phyloP scores from a whole-genome alignment of 169 alveolate species.

The Eimeria acervulina region DNA sequence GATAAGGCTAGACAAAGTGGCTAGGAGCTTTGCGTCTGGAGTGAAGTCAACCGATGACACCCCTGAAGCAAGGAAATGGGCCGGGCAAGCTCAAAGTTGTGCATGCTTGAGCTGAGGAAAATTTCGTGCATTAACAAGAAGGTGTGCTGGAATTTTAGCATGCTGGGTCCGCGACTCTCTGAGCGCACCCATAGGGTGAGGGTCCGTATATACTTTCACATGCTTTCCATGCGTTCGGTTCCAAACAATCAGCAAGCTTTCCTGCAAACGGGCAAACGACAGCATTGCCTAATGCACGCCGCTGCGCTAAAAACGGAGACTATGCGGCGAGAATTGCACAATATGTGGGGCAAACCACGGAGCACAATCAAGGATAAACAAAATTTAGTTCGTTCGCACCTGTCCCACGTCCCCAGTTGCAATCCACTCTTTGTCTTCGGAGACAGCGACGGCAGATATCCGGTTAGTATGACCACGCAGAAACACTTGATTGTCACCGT shows the following conservation, averaged over 20 bases:
- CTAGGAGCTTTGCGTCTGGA: slow-evolving; percentile 77
- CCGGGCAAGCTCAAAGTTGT: background rate
- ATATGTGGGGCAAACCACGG: background rate
- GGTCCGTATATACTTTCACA: slow-evolving; percentile 90
- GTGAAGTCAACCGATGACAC: slow-evolving; percentile 89
- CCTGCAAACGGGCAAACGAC: slow-evolving; percentile 84
- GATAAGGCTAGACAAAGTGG: slow-evolving; percentile 76
- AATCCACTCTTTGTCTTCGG: slow-evolving; percentile 76
- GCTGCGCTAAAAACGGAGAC: background rate
- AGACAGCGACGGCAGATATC: slow-evolving; percentile 82
- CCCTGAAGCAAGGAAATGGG: slow-evolving; percentile 17
- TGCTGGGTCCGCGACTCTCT: background rate
- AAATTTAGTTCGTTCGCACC: background rate
- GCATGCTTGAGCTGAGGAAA: background rate
- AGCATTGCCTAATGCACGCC: background rate
- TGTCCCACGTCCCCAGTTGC: slow-evolving; percentile 83
- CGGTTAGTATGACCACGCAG: slow-evolving; percentile 86
- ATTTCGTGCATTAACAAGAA: background rate
- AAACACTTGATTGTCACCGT: slow-evolving; percentile 83
- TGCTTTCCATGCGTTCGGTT: slow-evolving; percentile 93
- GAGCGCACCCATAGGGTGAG: slow-evolving; percentile 88
- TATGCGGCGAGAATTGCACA: background rate
- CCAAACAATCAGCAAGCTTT: slow-evolving; percentile 94
- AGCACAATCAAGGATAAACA: background rate
- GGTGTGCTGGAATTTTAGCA: background rate